Evolutionary conservation across 2,329 filamentous ascomycete genomes (phyloP), one percentile per base, ranked within the genome.

Genomic region (Pestalotiopsis sp.): DNA sequence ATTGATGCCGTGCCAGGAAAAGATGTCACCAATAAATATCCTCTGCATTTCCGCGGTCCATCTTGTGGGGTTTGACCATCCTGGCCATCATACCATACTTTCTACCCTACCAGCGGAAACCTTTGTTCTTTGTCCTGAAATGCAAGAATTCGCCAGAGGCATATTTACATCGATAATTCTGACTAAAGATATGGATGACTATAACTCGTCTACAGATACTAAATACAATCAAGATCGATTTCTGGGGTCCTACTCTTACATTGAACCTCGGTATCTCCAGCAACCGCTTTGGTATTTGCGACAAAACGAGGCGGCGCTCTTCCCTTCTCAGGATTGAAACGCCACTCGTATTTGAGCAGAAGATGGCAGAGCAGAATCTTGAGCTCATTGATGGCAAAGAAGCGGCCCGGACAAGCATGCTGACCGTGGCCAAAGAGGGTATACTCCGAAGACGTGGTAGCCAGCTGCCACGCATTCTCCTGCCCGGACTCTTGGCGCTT

Each of bases 351-450:
- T 70, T 79, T 78, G 45, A 79, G 72, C 68, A 79, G 66, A 25
- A 78, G 9, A 52, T 74, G 69, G 64, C 74, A 76, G 39, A 75
- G 67, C 56, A 70, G 69, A 36, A 76, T 73, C 76, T 82, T 81
- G 17, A 82, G 74, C 70, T 81, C 76, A 63, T 79, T 78, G 9
- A 73, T 74, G 1, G 79, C 80, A 72, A 82, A 75, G 69, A 76
- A 76, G 9, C 74, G 69, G 6, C 74, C 74, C 4, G 77, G 77
- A 66, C 77, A 79, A 4, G 82, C 81, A 66, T 83, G 81, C 45
- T 77, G 76, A 4, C 82, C 82, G 69, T 84, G 77, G 4, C 83
- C 83, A 69, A 83, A 84, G 14, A 69, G 69, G 27, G 79, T 71
- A 27, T 77, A 74, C 1, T 78, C 73, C 5, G 77, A 68, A 5